Evolutionary conservation across 495 filamentous ascomycete species (phyloP), one percentile per base, ranked within the genome.

Genomic region (Neurospora sp.): DNA sequence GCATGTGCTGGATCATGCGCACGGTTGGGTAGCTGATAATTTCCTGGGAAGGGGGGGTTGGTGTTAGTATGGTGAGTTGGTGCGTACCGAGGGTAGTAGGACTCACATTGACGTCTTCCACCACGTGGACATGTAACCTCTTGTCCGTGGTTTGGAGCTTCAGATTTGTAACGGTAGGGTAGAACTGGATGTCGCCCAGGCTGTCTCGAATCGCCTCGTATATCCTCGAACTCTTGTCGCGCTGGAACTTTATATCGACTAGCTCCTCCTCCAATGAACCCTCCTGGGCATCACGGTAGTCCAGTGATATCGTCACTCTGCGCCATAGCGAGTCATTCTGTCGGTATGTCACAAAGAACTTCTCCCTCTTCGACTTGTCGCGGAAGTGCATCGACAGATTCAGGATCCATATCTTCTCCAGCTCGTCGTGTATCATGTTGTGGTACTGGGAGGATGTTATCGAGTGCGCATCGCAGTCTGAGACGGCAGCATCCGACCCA

Each of bases 381-480:
- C 95, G 91, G 79, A 98, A 98, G 83, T 97, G 94, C 96, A 99
- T 98, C 82, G 94, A 97, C 71, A 99, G 86, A 77, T 99, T 99
- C 74, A 99, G 85, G 72, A 98, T 98, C 96, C 96, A 99, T 80
- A 89, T 90, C 72, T 86, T 86, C 75, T 98, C 94, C 74, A 97
- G 85, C 82, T 98, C 96, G 74, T 91, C 88, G 71, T 89, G 90
- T 72, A 97, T 84, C 73, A 88, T 85, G 71, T 87, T 85, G 39
- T 89, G 87, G 72, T 87, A 84, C 53, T 84, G 82, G 6, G 85
- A 85, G 8, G 83, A 84, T 38, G 83, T 85, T 44, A 84, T 83
- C 39, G 86, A 87, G n/a, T 80, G 79, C 8, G 75, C 76, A 74
- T 86, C 82, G 39, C 75, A 45, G 38, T 75, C 73, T 39, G 81